Conservation (phyloP, 2,329 filamentous ascomycete genomes). For the Cercospora zeae-maydis region DNA sequence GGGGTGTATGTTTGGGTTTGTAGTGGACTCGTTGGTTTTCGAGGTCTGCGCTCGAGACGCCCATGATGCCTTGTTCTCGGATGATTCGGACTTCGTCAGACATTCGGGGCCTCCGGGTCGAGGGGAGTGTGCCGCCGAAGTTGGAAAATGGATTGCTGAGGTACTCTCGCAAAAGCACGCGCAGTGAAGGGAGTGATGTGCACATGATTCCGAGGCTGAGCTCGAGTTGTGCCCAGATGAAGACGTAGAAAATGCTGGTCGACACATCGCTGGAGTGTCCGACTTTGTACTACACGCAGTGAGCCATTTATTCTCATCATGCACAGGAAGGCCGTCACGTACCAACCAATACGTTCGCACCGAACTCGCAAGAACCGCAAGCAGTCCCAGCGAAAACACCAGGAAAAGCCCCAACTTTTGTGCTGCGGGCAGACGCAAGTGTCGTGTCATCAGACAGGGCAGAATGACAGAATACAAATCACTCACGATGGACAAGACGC, state of each 20-base stretch:
- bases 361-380: constrained; percentile 35
- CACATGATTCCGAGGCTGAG: constrained; percentile 43
- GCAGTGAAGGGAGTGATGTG: constrained; percentile 43
- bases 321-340: neutral
- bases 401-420: constrained; percentile 47
- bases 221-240: constrained; percentile 43
- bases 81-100: constrained; percentile 17
- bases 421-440: constrained; percentile 42
- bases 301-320: neutral
- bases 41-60: constrained; percentile 2
- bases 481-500: constrained; percentile 39
- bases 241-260: constrained; percentile 40
- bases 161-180: constrained; percentile 44
- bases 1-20: constrained; percentile 5
- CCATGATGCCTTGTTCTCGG: constrained; percentile 2
- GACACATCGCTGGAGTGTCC: constrained; percentile 40
- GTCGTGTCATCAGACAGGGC: constrained; percentile 45
- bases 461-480: constrained; percentile 43
- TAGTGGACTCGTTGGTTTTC: neutral
- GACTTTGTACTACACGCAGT: constrained; percentile 17
- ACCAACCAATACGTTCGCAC: constrained; percentile 37
- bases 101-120: constrained; percentile 6
- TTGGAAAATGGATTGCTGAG: constrained; percentile 27
- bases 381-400: constrained; percentile 34
- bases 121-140: constrained; percentile 14